Evolutionary conservation across 2,329 filamentous ascomycete genomes (phyloP).

Genomic region (Fusarium abutilonis): DNA sequence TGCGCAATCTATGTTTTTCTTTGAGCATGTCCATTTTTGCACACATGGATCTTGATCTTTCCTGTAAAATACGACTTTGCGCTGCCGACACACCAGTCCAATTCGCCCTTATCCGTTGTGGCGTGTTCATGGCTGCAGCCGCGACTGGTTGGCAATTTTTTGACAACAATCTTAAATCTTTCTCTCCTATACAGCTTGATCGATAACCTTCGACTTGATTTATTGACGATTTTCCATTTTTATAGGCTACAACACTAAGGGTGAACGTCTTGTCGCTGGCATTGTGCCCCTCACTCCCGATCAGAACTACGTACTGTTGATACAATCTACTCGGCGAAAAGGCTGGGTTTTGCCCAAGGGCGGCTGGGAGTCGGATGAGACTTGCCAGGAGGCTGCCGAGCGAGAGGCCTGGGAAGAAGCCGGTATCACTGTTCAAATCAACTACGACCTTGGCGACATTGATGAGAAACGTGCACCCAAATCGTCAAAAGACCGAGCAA

Average conservation of each 20-base stretch:
- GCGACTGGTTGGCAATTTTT: conserved; percentile 21
- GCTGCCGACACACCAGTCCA: not conserved
- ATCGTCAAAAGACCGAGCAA: conserved; percentile 68
- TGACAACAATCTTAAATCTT: conserved; percentile 10
- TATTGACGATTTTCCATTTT: conserved; percentile 39
- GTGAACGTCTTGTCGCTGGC: conserved; percentile 94
- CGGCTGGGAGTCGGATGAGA: conserved; percentile 96
- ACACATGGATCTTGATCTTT: not conserved
- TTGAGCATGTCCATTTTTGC: not conserved
- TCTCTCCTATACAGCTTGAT: conserved; percentile 4
- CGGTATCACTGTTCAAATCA: conserved; percentile 85
- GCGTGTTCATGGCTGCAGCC: conserved; percentile 10
- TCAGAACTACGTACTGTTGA: conserved; percentile 88
- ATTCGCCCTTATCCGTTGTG: conserved; percentile 8
- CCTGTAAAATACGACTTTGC: conserved; percentile 7
- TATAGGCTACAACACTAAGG: conserved; percentile 88
- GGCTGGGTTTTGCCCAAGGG: conserved; percentile 98
- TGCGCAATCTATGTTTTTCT: conserved; percentile 8
- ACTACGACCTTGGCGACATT: conserved; percentile 87
- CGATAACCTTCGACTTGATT: conserved; percentile 2
- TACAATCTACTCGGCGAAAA: conserved; percentile 89
- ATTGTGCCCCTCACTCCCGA: conserved; percentile 89
- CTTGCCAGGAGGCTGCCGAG: conserved; percentile 83
- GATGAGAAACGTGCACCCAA: conserved; percentile 85
- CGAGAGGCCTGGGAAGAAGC: conserved; percentile 98